phyloP scores from a whole-genome alignment of 345 rosid genomes.

The Populus tremula region DNA sequence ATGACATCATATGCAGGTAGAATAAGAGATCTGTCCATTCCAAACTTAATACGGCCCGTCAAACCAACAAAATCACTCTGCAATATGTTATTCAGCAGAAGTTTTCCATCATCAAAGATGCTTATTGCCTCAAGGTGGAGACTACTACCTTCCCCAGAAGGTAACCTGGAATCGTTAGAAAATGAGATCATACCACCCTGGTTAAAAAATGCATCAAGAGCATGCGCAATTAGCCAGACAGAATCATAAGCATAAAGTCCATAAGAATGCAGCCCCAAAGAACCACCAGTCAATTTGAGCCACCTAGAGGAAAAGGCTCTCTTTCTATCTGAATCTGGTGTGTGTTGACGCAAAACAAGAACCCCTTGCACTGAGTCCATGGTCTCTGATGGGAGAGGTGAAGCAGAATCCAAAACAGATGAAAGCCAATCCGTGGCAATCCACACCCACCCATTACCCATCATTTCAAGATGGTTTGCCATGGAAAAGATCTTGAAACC shows the following conservation, averaged over 20 bases:
- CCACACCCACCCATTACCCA: slow-evolving; percentile 94
- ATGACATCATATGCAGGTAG: slow-evolving; percentile 77
- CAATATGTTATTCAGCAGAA: slow-evolving; percentile 57
- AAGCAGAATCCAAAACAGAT: slow-evolving; percentile 51
- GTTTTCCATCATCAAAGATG: slow-evolving; percentile 56
- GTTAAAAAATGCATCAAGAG: slow-evolving; percentile 64
- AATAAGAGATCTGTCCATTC: slow-evolving; percentile 47
- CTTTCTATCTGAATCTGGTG: slow-evolving; percentile 62
- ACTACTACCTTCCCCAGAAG: slow-evolving; percentile 35
- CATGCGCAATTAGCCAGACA: slow-evolving; percentile 79
- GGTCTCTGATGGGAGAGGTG: slow-evolving; percentile 55
- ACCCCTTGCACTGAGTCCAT: slow-evolving; percentile 78
- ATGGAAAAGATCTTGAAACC: slow-evolving; percentile 61
- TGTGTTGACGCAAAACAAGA: slow-evolving; percentile 73
- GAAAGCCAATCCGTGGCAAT: slow-evolving; percentile 93
- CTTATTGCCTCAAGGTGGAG: slow-evolving; percentile 75
- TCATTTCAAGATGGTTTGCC: slow-evolving; percentile 79
- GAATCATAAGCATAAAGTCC: slow-evolving; percentile 90
- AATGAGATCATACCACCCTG: slow-evolving; percentile 73
- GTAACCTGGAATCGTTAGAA: slow-evolving; percentile 66
- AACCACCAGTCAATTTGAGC: slow-evolving; percentile 50
- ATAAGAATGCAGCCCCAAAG: slow-evolving; percentile 63
- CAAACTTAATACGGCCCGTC: slow-evolving; percentile 70
- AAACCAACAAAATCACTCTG: slow-evolving; percentile 64
- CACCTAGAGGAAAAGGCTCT: slow-evolving; percentile 59